Conservation (phyloP, 352 stramenopile species). For the Chrysophaeum taylorii region DNA sequence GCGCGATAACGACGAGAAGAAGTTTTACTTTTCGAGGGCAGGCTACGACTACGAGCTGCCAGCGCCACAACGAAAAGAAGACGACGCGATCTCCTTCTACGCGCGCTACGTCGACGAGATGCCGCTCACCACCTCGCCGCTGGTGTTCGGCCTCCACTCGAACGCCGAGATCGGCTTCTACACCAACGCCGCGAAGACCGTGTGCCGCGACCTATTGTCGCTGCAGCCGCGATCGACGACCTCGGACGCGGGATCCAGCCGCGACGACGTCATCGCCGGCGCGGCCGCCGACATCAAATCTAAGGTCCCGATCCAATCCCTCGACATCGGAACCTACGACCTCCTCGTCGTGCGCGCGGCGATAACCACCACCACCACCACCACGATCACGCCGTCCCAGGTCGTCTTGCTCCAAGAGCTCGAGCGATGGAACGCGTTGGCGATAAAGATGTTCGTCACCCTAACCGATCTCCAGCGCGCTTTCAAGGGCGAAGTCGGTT, state of each 20-base stretch:
- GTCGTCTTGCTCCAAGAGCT: conserved; percentile 86
- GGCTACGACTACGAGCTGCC: conserved; percentile 70
- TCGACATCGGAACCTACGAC: conserved; percentile 52
- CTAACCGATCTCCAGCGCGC: conserved; percentile 77
- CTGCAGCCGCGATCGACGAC: conserved; percentile 71
- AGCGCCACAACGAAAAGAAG: too few relatives aligned
- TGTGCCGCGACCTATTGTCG: conserved; percentile 81
- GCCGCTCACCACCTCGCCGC: conserved; percentile 79
- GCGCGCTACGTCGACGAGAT: conserved; percentile 61
- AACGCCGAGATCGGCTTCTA: conserved; percentile 93
- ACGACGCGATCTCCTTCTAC: conserved; percentile 53
- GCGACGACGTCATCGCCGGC: conserved; percentile 79
- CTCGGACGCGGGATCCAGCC: conserved; percentile 61
- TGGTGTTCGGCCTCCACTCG: conserved; percentile 85
- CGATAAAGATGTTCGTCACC: conserved; percentile 54
- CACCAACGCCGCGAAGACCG: conserved; percentile 80
- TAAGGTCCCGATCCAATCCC: conserved; percentile 77
- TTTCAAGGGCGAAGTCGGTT: conserved; percentile 83
- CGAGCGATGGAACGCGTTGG: conserved; percentile 83
- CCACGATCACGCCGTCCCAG: conserved; percentile 59
- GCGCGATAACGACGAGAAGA: conserved; percentile 83
- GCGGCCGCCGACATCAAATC: conserved; percentile 69
- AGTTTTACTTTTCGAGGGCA: conserved; percentile 77
- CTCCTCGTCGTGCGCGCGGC: conserved; percentile 36
- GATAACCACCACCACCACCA: conserved; percentile 39